These are phyloP conservation scores for Apophysomyces ossiformis DNA, from an alignment of 371 early-diverging fungal genomes.

Conservation along the genomic window DNA sequence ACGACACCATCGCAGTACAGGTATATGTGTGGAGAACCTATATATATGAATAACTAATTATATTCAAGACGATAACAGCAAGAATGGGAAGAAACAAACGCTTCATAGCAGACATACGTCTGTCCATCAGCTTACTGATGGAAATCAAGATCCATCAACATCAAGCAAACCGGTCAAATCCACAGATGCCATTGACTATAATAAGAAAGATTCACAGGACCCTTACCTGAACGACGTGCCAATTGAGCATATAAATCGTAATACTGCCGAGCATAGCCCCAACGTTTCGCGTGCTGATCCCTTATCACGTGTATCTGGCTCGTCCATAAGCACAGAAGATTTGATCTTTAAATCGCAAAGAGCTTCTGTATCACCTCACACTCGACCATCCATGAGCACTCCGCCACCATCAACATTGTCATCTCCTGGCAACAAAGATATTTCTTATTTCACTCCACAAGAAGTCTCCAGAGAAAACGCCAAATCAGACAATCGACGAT, in stretches of 20 bases:
- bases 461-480: constrained; percentile 7
- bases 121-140: not conserved
- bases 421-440: not conserved
- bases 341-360: constrained; percentile 11
- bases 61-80: not conserved
- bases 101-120: not conserved
- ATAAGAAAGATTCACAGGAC: not conserved
- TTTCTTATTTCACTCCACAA: not conserved
- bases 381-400: constrained; percentile 23
- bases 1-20: constrained; percentile 2
- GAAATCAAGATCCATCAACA: not conserved
- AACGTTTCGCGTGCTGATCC: not conserved
- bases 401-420: constrained; percentile 22
- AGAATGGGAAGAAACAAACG: not conserved
- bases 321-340: constrained; percentile 17
- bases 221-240: not conserved
- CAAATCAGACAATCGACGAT: constrained; percentile 18
- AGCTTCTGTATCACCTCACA: constrained; percentile 2
- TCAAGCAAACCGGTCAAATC: not conserved
- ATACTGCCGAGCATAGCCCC: too few species aligned
- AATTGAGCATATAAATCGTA: not conserved
- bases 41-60: not conserved
- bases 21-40: not conserved
- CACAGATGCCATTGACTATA: not conserved
- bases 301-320: not conserved